phyloP scores from a whole-genome alignment of 176 grass and related monocot species.

The Raddia distichophylla region DNA sequence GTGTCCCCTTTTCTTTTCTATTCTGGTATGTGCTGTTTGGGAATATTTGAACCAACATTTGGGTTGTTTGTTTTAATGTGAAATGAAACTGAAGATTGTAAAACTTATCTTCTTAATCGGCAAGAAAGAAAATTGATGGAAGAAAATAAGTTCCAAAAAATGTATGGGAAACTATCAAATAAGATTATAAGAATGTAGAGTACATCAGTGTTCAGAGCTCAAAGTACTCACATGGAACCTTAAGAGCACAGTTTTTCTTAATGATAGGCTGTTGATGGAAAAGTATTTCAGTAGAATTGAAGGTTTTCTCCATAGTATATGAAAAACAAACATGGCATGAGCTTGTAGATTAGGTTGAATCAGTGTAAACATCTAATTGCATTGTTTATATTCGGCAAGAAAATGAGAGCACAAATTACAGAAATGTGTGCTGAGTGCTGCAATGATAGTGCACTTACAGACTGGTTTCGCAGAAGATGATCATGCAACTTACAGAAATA shows the following conservation, averaged over 20 bases:
- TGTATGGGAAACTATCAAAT: not conserved
- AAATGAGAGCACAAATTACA: conserved; percentile 54
- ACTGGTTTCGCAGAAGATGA: too few species aligned
- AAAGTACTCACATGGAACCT: not conserved
- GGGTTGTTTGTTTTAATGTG: too few species aligned
- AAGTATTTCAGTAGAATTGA: not conserved
- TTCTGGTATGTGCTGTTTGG: too few species aligned
- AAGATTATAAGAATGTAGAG: not conserved
- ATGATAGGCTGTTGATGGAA: not conserved
- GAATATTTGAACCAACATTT: too few species aligned
- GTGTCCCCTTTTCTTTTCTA: too few species aligned
- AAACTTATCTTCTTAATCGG: too few species aligned
- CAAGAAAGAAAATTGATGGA: not conserved
- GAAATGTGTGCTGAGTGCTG: too few species aligned
- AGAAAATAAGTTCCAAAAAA: conserved; percentile 12
- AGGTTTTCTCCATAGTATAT: not conserved
- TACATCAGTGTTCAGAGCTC: not conserved
- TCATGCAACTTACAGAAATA: too few species aligned
- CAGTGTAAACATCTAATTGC: not conserved
- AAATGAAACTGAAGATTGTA: too few species aligned
- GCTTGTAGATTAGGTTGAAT: not conserved
- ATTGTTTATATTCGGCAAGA: conserved; percentile 21
- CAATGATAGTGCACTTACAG: too few species aligned
- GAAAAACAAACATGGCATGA: conserved; percentile 16
- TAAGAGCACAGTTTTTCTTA: not conserved